A percentile compares a stretch with the other conserved stretches of the same genome.
Conservation (phyloP, 805 yeast genomes). For the Wickerhamiella australiensis region DNA sequence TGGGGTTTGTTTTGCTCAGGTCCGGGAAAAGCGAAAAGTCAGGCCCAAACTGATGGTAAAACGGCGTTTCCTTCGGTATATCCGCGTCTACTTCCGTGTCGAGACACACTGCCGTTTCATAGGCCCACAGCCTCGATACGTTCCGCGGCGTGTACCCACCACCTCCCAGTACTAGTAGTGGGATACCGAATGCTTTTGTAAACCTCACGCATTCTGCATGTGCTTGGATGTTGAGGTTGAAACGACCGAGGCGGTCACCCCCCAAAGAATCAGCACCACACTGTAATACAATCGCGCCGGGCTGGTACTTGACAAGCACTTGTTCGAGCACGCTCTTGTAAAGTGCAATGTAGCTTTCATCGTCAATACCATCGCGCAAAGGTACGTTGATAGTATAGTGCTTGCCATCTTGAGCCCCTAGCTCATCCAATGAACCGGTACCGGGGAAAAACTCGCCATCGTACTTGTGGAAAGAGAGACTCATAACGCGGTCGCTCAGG, state of each 20-base stretch:
- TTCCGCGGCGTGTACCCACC: conserved; percentile 98
- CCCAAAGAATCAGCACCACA: conserved; percentile 97
- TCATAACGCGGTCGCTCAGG: conserved; percentile 83
- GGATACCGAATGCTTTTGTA: conserved; percentile 74
- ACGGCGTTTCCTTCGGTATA: conserved; percentile 63
- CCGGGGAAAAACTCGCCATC: conserved; percentile 88
- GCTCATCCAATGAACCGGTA: conserved; percentile 75
- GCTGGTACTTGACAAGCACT: conserved; percentile 73
- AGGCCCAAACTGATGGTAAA: conserved; percentile 75
- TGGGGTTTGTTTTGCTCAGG: conserved; percentile 52
- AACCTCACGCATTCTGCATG: conserved; percentile 93
- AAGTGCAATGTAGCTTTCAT: conserved; percentile 50
- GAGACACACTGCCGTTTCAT: conserved; percentile 78
- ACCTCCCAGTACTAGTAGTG: conserved; percentile 90
- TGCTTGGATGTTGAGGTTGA: conserved; percentile 83
- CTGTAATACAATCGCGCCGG: conserved; percentile 91
- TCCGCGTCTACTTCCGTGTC: conserved; percentile 64
- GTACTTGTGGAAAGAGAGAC: conserved; percentile 81
- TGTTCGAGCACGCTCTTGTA: conserved; percentile 81
- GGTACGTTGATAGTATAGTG: conserved; percentile 80
- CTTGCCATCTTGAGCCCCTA: conserved; percentile 76
- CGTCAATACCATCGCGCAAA: conserved; percentile 86
- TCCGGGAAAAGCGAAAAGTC: conserved; percentile 82
- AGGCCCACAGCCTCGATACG: conserved; percentile 92
- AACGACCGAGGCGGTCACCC: conserved; percentile 92